A percentile compares a stretch with the other conserved stretches of the same genome.
phyloP scores from a whole-genome alignment of 768 basidiomycete genomes.

The Neoboletus subvelutipes region DNA sequence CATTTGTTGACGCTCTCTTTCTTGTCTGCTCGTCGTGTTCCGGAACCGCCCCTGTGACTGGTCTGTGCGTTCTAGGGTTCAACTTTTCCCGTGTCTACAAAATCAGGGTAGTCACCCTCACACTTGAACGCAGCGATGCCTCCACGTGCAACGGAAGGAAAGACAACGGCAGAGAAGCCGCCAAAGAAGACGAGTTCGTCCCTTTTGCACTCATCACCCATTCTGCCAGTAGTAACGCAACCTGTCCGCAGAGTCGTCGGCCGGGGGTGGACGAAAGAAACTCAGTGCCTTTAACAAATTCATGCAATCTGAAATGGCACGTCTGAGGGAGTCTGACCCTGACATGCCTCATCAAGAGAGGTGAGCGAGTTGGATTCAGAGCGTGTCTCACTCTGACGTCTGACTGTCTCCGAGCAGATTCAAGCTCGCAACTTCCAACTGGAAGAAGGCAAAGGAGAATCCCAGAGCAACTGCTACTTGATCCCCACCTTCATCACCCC shows the following conservation, averaged over 20 bases:
- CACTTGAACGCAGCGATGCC: slow-evolving; percentile 38
- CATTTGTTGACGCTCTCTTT: slow-evolving; percentile 3
- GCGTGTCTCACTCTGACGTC: not conserved
- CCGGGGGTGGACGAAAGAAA: slow-evolving; percentile 52
- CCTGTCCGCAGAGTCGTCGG: slow-evolving; percentile 49
- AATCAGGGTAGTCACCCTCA: slow-evolving; percentile 8
- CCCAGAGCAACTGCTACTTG: slow-evolving; percentile 39
- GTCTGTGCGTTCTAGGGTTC: slow-evolving; percentile 27
- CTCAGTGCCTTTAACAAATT: slow-evolving; percentile 78
- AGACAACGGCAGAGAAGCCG: slow-evolving; percentile 45
- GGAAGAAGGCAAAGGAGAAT: slow-evolving; percentile 74
- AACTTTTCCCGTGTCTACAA: slow-evolving; percentile 14
- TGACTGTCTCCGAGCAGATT: slow-evolving; percentile 44
- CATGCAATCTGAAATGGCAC: slow-evolving; percentile 76
- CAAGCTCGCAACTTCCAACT: slow-evolving; percentile 72
- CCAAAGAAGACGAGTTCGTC: slow-evolving; percentile 55
- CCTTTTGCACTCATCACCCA: slow-evolving; percentile 6
- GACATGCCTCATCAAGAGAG: slow-evolving; percentile 71
- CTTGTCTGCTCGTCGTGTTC: slow-evolving; percentile 1
- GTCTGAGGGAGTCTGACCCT: slow-evolving; percentile 74
- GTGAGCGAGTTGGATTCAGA: slow-evolving; percentile 35
- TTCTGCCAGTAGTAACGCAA: slow-evolving; percentile 18
- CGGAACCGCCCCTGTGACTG: slow-evolving; percentile 32
- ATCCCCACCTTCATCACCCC: slow-evolving; percentile 11
- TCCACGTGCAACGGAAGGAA: slow-evolving; percentile 39